These are phyloP conservation scores for Trypanosoma caninum DNA, from an alignment of 208 protist species.

Conservation along the genomic window DNA sequence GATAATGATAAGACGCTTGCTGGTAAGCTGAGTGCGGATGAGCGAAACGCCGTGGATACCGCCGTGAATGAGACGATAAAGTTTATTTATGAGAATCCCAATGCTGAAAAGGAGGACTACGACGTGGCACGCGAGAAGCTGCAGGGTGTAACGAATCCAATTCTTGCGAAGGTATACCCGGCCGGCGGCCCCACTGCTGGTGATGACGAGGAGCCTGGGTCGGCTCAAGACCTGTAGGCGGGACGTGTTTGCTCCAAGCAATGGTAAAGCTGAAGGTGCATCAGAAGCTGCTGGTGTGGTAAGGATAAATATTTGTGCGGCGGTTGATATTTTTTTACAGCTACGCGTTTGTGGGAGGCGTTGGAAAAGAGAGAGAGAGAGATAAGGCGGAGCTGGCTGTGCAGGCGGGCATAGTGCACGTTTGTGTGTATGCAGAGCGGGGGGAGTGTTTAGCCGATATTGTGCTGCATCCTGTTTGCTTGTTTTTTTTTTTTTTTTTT, in stretches of 20 bases:
- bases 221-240: slow-evolving; percentile 79
- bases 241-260: neutral
- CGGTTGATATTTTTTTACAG: too few relatives aligned
- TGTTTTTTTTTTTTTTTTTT: too few relatives aligned
- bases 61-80: slow-evolving; percentile 90
- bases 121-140: slow-evolving; percentile 89
- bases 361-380: too few relatives aligned
- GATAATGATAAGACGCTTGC: slow-evolving; percentile 61
- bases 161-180: slow-evolving; percentile 92
- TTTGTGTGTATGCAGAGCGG: too few relatives aligned
- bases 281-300: too few relatives aligned
- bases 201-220: slow-evolving; percentile 31
- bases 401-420: too few relatives aligned
- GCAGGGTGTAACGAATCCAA: slow-evolving; percentile 93
- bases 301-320: too few relatives aligned
- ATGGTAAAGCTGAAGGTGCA: too few relatives aligned
- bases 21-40: slow-evolving; percentile 89
- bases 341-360: too few relatives aligned
- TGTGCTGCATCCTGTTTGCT: too few relatives aligned
- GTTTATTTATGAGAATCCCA: slow-evolving; percentile 95
- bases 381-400: too few relatives aligned
- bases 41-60: slow-evolving; percentile 82
- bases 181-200: slow-evolving; percentile 31
- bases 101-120: slow-evolving; percentile 93
- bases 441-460: too few relatives aligned